Evolutionary conservation across 257 asterid species (phyloP).

Genomic region (Phtheirospermum japonicum): DNA sequence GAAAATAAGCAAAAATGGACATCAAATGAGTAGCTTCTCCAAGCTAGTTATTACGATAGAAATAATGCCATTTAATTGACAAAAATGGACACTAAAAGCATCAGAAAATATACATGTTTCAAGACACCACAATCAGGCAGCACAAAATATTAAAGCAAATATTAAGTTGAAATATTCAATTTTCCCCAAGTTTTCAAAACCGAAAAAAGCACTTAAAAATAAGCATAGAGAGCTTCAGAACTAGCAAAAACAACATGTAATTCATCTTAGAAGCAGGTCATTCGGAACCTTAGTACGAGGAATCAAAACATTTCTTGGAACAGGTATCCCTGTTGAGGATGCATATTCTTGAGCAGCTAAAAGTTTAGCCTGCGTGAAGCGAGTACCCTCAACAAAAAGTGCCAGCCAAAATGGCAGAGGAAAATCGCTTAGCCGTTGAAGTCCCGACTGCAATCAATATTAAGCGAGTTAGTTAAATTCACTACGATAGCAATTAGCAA

Average conservation of each 20-base stretch:
- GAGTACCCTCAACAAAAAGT: slow-evolving; percentile 95
- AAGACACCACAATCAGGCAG: slow-evolving; percentile 12
- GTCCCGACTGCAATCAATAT: slow-evolving; percentile 60
- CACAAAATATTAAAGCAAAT: slow-evolving; percentile 10
- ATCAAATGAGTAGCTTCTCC: slow-evolving; percentile 1
- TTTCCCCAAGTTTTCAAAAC: background rate
- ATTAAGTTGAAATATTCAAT: slow-evolving; percentile 5
- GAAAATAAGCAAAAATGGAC: slow-evolving; percentile 3
- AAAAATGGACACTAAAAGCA: background rate
- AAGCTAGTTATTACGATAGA: slow-evolving; percentile 14
- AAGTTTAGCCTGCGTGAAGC: slow-evolving; percentile 92
- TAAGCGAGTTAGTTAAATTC: slow-evolving; percentile 24
- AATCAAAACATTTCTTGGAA: slow-evolving; percentile 87
- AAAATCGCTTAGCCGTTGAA: slow-evolving; percentile 67
- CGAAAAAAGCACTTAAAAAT: background rate
- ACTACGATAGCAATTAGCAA: slow-evolving; percentile 12
- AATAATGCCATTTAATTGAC: slow-evolving; percentile 17
- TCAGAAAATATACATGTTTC: background rate
- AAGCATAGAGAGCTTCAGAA: slow-evolving; percentile 14
- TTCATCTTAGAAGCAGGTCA: slow-evolving; percentile 21
- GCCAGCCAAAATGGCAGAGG: slow-evolving; percentile 94
- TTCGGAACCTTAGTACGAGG: slow-evolving; percentile 90
- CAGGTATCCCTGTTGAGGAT: slow-evolving; percentile 65
- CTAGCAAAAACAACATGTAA: background rate
- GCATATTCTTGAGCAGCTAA: slow-evolving; percentile 97